Evolutionary conservation across 1,139 yeast species (phyloP).

Genomic region (Saccharomyces pastorianus): DNA sequence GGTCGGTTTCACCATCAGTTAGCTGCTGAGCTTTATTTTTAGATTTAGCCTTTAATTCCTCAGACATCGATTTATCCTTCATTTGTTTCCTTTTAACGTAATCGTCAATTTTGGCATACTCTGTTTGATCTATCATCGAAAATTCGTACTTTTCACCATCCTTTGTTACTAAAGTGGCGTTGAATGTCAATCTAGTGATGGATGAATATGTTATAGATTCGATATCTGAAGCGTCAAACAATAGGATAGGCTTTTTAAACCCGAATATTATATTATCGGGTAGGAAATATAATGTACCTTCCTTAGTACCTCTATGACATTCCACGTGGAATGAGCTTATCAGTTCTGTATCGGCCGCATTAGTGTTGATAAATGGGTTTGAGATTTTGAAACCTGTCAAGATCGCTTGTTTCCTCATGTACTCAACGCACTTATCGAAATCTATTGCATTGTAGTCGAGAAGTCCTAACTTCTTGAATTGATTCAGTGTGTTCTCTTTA

Average conservation of each 20-base stretch:
- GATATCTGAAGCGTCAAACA: constrained; percentile 52
- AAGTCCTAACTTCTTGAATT: constrained; percentile 24
- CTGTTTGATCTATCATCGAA: constrained; percentile 84
- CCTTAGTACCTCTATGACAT: constrained; percentile 84
- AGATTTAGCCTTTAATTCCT: constrained; percentile 65
- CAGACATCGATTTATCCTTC: constrained; percentile 75
- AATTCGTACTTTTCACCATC: constrained; percentile 57
- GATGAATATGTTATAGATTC: constrained; percentile 73
- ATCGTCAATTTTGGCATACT: constrained; percentile 61
- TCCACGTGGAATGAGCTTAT: constrained; percentile 43
- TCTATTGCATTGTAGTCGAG: constrained; percentile 23
- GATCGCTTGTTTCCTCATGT: constrained; percentile 34
- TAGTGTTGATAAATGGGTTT: constrained; percentile 28
- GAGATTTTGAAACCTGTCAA: constrained; percentile 35
- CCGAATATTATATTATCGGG: constrained; percentile 73
- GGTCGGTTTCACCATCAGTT: constrained; percentile 25
- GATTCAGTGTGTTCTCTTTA: constrained; percentile 31
- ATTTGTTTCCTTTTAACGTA: constrained; percentile 62
- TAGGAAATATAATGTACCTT: constrained; percentile 67
- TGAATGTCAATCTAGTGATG: constrained; percentile 80
- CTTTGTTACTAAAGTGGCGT: constrained; percentile 39
- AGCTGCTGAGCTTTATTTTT: constrained; percentile 34
- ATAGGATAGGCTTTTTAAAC: constrained; percentile 75
- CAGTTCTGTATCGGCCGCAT: constrained; percentile 7
- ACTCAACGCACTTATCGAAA: constrained; percentile 29